Conservation (phyloP, 345 rosid genomes). For the Streptanthus diversifolius region DNA sequence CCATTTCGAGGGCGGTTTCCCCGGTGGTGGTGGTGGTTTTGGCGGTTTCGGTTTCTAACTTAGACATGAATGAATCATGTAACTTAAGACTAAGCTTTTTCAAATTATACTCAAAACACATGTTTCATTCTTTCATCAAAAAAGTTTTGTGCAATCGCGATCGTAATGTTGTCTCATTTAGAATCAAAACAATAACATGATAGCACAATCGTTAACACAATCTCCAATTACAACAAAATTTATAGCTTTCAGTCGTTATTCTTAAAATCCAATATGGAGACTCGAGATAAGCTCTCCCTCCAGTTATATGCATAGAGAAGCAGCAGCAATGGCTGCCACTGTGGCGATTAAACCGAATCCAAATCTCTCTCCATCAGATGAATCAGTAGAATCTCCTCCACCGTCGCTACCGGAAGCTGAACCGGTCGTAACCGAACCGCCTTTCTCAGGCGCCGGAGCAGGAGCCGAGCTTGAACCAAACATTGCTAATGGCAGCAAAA, state of each 20-base stretch:
- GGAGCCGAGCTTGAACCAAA: constrained; percentile 65
- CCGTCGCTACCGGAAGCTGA: constrained; percentile 49
- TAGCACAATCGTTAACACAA: constrained; percentile 7
- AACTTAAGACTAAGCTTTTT: constrained; percentile 4
- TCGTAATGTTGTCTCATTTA: neutral
- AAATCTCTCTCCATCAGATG: constrained; percentile 40
- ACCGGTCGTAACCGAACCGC: constrained; percentile 36
- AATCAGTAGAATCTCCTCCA: constrained; percentile 38
- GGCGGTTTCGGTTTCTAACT: constrained; percentile 68
- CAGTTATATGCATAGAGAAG: constrained; percentile 40
- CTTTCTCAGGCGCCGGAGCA: constrained; percentile 59
- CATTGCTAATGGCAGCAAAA: constrained; percentile 60
- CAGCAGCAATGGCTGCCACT: constrained; percentile 27
- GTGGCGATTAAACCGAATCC: neutral
- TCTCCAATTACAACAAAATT: constrained; percentile 1
- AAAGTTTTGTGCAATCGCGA: constrained; percentile 17
- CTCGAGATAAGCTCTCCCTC: constrained; percentile 2
- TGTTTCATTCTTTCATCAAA: constrained; percentile 16
- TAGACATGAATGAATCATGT: constrained; percentile 23
- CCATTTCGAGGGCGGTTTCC: constrained; percentile 89
- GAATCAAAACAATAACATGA: constrained; percentile 28
- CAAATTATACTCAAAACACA: constrained; percentile 14
- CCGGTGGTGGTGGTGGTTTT: constrained; percentile 73
- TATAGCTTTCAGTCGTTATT: constrained; percentile 10
- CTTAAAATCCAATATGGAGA: neutral